phyloP scores from a whole-genome alignment of 2,329 filamentous ascomycete genomes.

The Phialophora tarda region DNA sequence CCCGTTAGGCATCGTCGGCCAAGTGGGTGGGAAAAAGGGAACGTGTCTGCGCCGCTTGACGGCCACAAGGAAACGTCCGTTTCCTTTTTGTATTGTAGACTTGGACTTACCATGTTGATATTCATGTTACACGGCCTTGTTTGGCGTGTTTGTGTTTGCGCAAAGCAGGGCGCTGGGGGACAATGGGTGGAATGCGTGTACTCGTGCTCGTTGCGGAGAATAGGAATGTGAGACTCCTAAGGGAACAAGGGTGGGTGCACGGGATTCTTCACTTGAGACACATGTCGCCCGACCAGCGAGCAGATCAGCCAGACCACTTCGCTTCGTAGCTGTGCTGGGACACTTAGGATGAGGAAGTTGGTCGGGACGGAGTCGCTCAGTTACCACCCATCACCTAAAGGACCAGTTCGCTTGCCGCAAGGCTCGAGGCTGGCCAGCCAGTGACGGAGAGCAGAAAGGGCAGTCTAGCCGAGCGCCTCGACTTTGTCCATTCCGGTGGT shows the following conservation, averaged over 20 bases:
- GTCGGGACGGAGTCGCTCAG: neutral
- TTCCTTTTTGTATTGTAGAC: neutral
- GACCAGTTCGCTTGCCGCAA: neutral
- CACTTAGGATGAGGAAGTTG: neutral
- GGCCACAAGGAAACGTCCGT: neutral
- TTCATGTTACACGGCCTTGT: neutral
- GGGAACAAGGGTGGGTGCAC: neutral
- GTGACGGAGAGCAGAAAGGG: too few relatives aligned
- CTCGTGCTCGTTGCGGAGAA: neutral
- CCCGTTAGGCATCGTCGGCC: conserved; percentile 7
- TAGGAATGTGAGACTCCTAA: neutral
- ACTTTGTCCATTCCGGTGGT: neutral
- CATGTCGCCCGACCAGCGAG: neutral
- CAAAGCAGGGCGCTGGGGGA: neutral
- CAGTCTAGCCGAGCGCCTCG: too few relatives aligned
- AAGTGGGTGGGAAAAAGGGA: neutral
- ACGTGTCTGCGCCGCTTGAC: neutral
- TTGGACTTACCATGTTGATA: neutral
- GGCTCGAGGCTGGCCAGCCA: neutral
- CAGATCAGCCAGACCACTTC: neutral
- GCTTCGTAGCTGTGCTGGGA: neutral
- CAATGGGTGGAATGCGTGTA: neutral
- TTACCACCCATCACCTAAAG: neutral
- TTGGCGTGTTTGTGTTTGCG: neutral
- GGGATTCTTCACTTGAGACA: neutral